Percentiles rank a stretch among this genome's conserved stretches.
These are phyloP conservation scores for Boletus subparvulus DNA, from an alignment of 768 basidiomycete species.

Conservation along the genomic window DNA sequence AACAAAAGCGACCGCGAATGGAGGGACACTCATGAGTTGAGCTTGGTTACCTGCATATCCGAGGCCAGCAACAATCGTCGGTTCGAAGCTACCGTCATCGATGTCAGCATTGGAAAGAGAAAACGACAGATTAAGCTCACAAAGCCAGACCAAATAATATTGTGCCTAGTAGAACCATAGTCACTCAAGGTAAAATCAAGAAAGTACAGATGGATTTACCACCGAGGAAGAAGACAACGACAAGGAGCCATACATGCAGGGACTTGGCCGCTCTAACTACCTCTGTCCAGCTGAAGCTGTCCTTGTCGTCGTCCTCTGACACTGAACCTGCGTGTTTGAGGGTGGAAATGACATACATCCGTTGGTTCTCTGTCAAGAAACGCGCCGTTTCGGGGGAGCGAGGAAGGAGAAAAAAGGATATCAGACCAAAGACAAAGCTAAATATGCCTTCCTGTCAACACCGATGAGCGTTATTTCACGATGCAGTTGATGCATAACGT, in stretches of 20 bases:
- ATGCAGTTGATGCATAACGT: neutral
- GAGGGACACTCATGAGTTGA: conserved; percentile 55
- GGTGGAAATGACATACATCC: conserved; percentile 39
- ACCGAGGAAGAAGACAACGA: conserved; percentile 50
- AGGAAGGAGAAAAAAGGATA: conserved; percentile 51
- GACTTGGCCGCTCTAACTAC: conserved; percentile 47
- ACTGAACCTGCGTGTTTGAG: conserved; percentile 30
- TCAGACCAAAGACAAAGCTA: conserved; percentile 55
- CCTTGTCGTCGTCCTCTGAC: conserved; percentile 42
- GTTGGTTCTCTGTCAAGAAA: conserved; percentile 56
- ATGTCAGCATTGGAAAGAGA: conserved; percentile 37
- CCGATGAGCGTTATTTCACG: neutral
- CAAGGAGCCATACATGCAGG: conserved; percentile 55
- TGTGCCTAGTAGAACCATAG: conserved; percentile 14
- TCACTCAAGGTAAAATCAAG: neutral
- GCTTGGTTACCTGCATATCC: conserved; percentile 55
- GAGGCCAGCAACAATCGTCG: conserved; percentile 62
- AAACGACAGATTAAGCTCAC: conserved; percentile 17
- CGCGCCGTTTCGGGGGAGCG: conserved; percentile 41
- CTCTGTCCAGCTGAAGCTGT: conserved; percentile 58
- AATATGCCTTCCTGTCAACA: conserved; percentile 54
- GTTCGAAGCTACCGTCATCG: conserved; percentile 54
- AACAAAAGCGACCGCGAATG: conserved; percentile 48
- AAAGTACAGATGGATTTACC: conserved; percentile 31
- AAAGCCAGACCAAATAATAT: conserved; percentile 17